Conservation (phyloP, 2,329 filamentous ascomycete genomes). For the Claviceps quebecensis region DNA sequence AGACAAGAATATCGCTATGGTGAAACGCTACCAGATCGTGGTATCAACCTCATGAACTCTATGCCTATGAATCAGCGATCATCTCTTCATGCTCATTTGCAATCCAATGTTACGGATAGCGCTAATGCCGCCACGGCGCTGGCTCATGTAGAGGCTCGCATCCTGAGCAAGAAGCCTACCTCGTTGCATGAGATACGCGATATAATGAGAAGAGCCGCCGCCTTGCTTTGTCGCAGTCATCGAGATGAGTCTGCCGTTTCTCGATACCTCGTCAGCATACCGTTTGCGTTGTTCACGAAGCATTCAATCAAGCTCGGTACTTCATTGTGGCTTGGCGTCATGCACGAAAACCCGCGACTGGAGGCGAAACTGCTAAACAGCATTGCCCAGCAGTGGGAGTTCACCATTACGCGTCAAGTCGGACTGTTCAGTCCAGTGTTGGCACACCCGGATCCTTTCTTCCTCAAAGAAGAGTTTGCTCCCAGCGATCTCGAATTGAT, state of each 20-base stretch:
- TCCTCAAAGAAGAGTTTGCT: conserved; percentile 79
- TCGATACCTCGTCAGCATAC: conserved; percentile 80
- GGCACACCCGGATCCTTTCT: conserved; percentile 75
- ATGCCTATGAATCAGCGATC: conserved; percentile 40
- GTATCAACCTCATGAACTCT: conserved; percentile 49
- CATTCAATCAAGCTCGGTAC: conserved; percentile 92
- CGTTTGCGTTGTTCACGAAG: conserved; percentile 85
- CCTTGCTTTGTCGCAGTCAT: conserved; percentile 66
- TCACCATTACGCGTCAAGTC: conserved; percentile 59
- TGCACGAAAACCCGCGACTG: conserved; percentile 85
- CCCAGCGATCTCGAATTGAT: conserved; percentile 71
- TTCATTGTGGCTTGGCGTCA: conserved; percentile 90
- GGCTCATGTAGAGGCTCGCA: conserved; percentile 56
- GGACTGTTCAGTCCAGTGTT: conserved; percentile 70
- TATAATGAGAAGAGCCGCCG: conserved; percentile 70
- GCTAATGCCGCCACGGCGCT: conserved; percentile 51
- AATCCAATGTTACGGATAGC: conserved; percentile 37
- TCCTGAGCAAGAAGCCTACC: conserved; percentile 54
- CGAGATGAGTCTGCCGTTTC: conserved; percentile 66
- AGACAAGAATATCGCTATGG: conserved; percentile 90
- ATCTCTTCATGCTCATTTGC: conserved; percentile 28
- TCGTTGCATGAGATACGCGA: conserved; percentile 65
- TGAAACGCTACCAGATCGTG: conserved; percentile 57
- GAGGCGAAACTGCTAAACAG: conserved; percentile 76
- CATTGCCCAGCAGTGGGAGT: conserved; percentile 83